A percentile compares a stretch with the other conserved stretches of the same genome.
These are phyloP conservation scores for Eimeria falciformis DNA, from an alignment of 169 alveolate species.

Conservation along the genomic window DNA sequence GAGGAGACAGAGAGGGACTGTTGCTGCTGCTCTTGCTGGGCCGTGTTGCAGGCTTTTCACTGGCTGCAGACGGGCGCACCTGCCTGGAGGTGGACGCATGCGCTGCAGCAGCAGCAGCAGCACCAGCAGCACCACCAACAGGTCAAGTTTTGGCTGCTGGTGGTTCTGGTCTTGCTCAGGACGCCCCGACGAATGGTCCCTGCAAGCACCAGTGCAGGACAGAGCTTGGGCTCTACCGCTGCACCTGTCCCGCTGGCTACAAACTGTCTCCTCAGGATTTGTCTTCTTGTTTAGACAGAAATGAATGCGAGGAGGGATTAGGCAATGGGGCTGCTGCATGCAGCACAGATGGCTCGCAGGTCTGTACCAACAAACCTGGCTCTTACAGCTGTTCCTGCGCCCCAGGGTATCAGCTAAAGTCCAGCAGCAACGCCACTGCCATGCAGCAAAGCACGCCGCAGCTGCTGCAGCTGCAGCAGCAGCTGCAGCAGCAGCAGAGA, in stretches of 20 bases:
- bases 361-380: slow-evolving; percentile 17
- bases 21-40: slow-evolving; percentile 16
- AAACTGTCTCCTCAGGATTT: neutral
- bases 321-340: neutral
- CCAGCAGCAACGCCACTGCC: neutral
- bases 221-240: slow-evolving; percentile 23
- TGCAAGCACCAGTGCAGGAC: slow-evolving; percentile 41
- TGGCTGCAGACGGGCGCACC: slow-evolving; percentile 75
- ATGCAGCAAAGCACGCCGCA: neutral
- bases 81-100: slow-evolving; percentile 83
- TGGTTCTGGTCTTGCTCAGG: neutral
- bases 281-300: slow-evolving; percentile 22
- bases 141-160: too few species aligned
- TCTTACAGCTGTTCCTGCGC: slow-evolving; percentile 38
- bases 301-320: slow-evolving; percentile 38
- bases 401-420: neutral
- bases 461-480: neutral
- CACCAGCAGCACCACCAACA: slow-evolving; percentile 16
- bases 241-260: slow-evolving; percentile 34
- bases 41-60: slow-evolving; percentile 38
- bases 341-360: slow-evolving; percentile 48
- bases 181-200: neutral
- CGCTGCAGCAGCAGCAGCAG: slow-evolving; percentile 35
- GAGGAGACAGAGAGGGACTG: neutral
- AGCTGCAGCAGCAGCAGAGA: neutral